phyloP scores from a whole-genome alignment of 179 eudicot species.

The Pouteria campechiana region DNA sequence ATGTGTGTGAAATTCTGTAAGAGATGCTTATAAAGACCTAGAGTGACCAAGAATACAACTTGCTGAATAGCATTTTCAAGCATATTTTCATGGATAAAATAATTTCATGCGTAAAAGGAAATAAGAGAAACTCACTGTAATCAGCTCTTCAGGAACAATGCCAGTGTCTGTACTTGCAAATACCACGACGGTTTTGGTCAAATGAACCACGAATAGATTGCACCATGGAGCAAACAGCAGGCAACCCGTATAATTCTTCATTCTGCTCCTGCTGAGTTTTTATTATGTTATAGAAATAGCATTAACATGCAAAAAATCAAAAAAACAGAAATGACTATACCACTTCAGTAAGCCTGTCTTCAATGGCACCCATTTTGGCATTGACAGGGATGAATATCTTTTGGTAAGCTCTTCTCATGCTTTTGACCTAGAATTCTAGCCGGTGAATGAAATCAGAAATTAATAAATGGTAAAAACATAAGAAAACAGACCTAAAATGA shows the following conservation, averaged over 20 bases:
- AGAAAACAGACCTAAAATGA: too few relatives aligned
- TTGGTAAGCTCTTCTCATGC: conserved; percentile 79
- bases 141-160: conserved; percentile 16
- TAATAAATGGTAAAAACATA: too few relatives aligned
- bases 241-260: conserved; percentile 50
- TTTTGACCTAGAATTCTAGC: conserved; percentile 60
- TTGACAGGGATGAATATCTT: conserved; percentile 66
- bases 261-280: conserved; percentile 40
- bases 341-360: conserved; percentile 66
- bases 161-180: conserved; percentile 72
- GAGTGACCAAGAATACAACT: too few relatives aligned
- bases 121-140: conserved; percentile 1
- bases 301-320: neutral
- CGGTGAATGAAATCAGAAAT: too few relatives aligned
- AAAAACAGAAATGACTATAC: conserved; percentile 21
- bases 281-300: neutral
- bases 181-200: conserved; percentile 73
- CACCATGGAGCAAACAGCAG: conserved; percentile 53
- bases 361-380: conserved; percentile 42
- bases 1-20: too few relatives aligned
- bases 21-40: too few relatives aligned
- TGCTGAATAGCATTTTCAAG: too few relatives aligned
- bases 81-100: too few relatives aligned
- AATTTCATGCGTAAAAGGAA: neutral
- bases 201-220: conserved; percentile 76